Evolutionary conservation across 306 rosid genomes (phyloP).

Genomic region (Rosa multiflora): DNA sequence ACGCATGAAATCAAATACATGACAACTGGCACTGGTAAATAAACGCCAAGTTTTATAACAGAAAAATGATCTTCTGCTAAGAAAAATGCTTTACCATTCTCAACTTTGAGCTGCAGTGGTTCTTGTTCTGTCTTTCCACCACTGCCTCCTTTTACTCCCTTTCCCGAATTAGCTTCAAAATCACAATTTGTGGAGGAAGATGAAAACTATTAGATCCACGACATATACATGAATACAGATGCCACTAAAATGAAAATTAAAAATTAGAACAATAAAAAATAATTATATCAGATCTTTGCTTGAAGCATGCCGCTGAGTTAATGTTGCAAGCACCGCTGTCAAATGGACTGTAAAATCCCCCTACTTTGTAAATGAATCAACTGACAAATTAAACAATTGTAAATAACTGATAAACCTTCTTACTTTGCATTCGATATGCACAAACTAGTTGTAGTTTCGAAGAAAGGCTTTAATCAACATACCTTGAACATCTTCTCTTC

Average conservation of each 20-base stretch:
- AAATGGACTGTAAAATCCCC: too few relatives aligned
- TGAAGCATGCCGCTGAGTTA: slow-evolving; percentile 35
- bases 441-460: too few relatives aligned
- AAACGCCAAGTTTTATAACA: too few relatives aligned
- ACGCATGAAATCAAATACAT: too few relatives aligned
- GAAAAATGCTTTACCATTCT: slow-evolving; percentile 43
- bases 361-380: too few relatives aligned
- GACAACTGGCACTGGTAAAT: too few relatives aligned
- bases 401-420: too few relatives aligned
- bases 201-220: slow-evolving; percentile 7
- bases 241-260: slow-evolving; percentile 16
- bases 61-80: neutral
- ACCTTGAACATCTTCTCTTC: too few relatives aligned
- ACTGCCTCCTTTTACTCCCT: slow-evolving; percentile 65
- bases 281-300: slow-evolving; percentile 35
- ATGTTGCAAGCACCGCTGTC: too few relatives aligned
- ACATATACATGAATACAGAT: neutral
- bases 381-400: too few relatives aligned
- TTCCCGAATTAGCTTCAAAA: slow-evolving; percentile 36
- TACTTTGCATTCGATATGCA: too few relatives aligned
- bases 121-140: slow-evolving; percentile 45
- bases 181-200: slow-evolving; percentile 17
- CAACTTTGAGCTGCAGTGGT: slow-evolving; percentile 53
- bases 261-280: slow-evolving; percentile 9
- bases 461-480: too few relatives aligned